Evolutionary conservation across 2,329 filamentous ascomycete species (phyloP).

Genomic region (Ophiostoma sp.): DNA sequence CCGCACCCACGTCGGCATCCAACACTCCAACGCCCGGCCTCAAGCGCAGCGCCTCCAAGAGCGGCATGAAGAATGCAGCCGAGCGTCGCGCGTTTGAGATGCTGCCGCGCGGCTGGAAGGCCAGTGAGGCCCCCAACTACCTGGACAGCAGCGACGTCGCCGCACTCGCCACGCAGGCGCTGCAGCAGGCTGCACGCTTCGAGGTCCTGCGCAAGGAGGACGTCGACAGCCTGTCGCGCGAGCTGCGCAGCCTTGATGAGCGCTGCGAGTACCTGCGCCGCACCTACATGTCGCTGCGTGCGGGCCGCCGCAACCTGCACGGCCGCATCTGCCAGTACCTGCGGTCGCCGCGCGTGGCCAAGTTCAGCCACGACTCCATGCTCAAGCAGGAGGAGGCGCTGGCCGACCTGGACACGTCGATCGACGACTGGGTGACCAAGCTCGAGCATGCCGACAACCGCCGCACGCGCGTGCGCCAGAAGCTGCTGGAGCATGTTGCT

Average conservation of each 20-base stretch:
- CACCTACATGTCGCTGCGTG: constrained; percentile 68
- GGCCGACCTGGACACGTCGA: constrained; percentile 68
- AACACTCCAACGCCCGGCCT: constrained; percentile 30
- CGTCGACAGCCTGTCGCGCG: constrained; percentile 62
- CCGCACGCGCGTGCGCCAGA: constrained; percentile 68
- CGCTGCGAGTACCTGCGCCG: constrained; percentile 72
- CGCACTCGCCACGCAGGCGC: constrained; percentile 54
- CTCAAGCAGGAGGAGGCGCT: constrained; percentile 76
- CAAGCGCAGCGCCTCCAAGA: constrained; percentile 41
- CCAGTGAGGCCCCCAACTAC: constrained; percentile 47
- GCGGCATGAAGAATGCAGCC: constrained; percentile 38
- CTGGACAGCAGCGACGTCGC: constrained; percentile 47
- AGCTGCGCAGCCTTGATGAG: constrained; percentile 70
- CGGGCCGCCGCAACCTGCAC: constrained; percentile 72
- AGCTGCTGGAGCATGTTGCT: constrained; percentile 75
- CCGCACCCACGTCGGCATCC: background rate
- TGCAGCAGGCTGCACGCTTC: constrained; percentile 58
- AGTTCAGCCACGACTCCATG: constrained; percentile 68
- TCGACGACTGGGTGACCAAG: constrained; percentile 75
- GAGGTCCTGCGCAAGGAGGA: constrained; percentile 59
- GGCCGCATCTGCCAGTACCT: constrained; percentile 72
- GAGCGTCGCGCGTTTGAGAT: constrained; percentile 56
- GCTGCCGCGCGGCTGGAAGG: constrained; percentile 54
- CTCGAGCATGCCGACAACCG: constrained; percentile 77
- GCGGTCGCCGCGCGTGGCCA: constrained; percentile 62